phyloP scores from a whole-genome alignment of 2,329 filamentous ascomycete genomes.

The Ophiostoma sp. region DNA sequence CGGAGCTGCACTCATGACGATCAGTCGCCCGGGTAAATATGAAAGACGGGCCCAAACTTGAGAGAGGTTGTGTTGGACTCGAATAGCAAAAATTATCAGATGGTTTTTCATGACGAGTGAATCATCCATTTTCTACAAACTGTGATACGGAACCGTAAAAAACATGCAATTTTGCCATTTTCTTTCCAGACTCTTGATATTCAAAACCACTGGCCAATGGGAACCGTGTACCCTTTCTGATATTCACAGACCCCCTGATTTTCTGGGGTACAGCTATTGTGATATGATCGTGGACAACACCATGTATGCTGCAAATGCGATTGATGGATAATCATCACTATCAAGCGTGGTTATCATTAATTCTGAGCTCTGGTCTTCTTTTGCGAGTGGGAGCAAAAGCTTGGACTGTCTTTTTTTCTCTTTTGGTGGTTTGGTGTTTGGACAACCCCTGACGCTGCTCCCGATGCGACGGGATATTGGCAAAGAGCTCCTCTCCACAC shows the following conservation, averaged over 20 bases:
- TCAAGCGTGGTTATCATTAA: neutral
- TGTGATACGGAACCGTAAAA: neutral
- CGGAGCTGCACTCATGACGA: neutral
- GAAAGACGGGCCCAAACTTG: neutral
- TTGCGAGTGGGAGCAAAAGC: neutral
- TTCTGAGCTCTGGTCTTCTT: neutral
- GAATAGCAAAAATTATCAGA: neutral
- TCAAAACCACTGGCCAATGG: neutral
- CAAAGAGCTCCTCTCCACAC: conserved; percentile 45
- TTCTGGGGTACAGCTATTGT: neutral
- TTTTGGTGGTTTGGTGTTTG: neutral
- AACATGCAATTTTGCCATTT: too few relatives aligned
- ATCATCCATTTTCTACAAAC: too few relatives aligned
- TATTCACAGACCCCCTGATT: neutral
- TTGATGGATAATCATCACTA: neutral
- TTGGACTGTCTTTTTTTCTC: neutral
- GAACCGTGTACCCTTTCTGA: neutral
- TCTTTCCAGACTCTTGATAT: neutral
- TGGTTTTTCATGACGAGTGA: neutral
- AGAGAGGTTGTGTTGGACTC: neutral
- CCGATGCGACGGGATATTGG: neutral
- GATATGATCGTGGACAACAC: neutral
- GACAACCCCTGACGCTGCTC: conserved; percentile 1
- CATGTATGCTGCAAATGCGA: too few relatives aligned
- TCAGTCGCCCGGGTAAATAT: neutral